A percentile compares a stretch with the other conserved stretches of the same genome.
Conservation (phyloP, 208 protist species). For the Wallacemonas sp. region DNA sequence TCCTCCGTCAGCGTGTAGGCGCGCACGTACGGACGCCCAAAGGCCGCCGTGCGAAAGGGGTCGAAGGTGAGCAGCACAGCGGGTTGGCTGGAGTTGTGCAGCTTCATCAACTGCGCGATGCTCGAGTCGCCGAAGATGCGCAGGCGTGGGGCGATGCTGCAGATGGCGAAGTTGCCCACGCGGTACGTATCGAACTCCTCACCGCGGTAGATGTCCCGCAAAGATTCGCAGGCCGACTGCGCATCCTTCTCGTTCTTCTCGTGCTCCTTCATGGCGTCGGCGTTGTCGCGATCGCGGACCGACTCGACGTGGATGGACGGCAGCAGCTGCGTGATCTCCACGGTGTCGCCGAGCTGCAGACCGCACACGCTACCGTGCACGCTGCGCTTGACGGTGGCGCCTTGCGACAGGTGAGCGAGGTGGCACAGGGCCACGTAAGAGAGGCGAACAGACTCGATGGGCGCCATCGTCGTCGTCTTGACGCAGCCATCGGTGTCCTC, state of each 20-base stretch:
- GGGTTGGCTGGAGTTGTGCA: conserved; percentile 38
- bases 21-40: conserved; percentile 57
- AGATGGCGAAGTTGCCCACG: conserved; percentile 57
- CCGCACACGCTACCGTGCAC: conserved; percentile 57
- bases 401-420: conserved; percentile 38
- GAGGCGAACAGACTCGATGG: conserved; percentile 33
- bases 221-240: conserved; percentile 18
- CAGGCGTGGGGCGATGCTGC: conserved; percentile 24
- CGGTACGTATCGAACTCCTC: conserved; percentile 64
- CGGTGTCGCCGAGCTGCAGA: conserved; percentile 42
- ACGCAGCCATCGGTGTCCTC: conserved; percentile 28
- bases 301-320: conserved; percentile 11
- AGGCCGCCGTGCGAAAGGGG: conserved; percentile 55
- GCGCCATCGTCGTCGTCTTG: conserved; percentile 12
- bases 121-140: conserved; percentile 8
- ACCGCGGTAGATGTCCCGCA: conserved; percentile 29
- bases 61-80: conserved; percentile 72
- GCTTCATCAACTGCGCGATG: conserved; percentile 40
- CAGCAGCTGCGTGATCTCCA: conserved; percentile 57
- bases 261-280: conserved; percentile 18
- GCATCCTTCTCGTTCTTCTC: conserved; percentile 9
- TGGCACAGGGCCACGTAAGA: conserved; percentile 52
- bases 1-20: conserved; percentile 58
- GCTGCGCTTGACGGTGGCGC: conserved; percentile 26
- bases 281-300: conserved; percentile 22